Evolutionary conservation across 2,329 filamentous ascomycete species (phyloP).

Genomic region (Aspergillus candidus): DNA sequence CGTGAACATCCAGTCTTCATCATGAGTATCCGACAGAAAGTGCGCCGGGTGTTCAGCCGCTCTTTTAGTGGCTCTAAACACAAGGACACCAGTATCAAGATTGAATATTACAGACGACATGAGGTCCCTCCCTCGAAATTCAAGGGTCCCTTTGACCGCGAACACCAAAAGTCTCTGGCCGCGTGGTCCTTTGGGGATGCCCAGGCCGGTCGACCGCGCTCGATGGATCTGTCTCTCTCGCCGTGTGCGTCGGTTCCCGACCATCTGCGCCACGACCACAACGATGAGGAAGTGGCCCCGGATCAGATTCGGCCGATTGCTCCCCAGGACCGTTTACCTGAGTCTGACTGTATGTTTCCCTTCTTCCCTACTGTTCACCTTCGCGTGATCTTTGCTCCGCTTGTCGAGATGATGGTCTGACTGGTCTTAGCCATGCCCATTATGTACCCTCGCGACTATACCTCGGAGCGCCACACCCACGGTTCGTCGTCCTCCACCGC

Average conservation of each 20-base stretch:
- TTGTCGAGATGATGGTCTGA: conserved; percentile 7
- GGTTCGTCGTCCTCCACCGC: conserved; percentile 34
- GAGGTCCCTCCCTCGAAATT: conserved; percentile 47
- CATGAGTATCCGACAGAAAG: conserved; percentile 36
- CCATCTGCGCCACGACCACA: conserved; percentile 18
- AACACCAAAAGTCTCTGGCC: conserved; percentile 39
- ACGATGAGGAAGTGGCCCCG: conserved; percentile 13
- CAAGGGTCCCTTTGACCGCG: conserved; percentile 42
- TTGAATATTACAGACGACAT: conserved; percentile 44
- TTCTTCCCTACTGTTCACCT: not conserved
- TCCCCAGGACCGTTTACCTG: conserved; percentile 9
- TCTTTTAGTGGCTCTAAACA: conserved; percentile 16
- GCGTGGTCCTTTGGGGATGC: conserved; percentile 41
- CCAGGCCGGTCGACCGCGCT: conserved; percentile 29
- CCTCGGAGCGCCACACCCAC: conserved; percentile 19
- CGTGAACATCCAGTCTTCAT: not conserved
- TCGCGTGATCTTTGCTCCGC: no score
- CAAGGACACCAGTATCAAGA: conserved; percentile 33
- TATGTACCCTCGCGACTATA: conserved; percentile 19
- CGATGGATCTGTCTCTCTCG: conserved; percentile 33
- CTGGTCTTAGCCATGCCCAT: conserved; percentile 15
- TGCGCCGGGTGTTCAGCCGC: conserved; percentile 33
- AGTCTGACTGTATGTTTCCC: conserved; percentile 16
- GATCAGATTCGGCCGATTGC: conserved; percentile 12
- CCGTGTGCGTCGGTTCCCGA: conserved; percentile 29